A percentile compares a stretch with the other conserved stretches of the same genome.
phyloP scores from a whole-genome alignment of 2,329 filamentous ascomycete genomes.

The Cladorrhinum sp. region DNA sequence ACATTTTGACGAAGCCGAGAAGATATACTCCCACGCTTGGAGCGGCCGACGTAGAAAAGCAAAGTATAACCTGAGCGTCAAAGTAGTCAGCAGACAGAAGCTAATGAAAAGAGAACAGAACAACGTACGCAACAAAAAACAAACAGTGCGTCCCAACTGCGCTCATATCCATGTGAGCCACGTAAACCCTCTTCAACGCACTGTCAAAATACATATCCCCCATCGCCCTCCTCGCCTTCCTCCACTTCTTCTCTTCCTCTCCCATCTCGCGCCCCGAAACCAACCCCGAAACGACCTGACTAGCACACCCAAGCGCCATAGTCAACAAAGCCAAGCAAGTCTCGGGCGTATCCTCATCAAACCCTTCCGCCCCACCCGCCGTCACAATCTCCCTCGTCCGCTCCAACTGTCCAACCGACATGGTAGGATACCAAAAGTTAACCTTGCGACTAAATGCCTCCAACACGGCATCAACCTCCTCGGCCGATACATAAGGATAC shows the following conservation, averaged over 20 bases:
- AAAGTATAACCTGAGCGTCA: slow-evolving; percentile 42
- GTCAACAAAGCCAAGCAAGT: slow-evolving; percentile 45
- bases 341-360: slow-evolving; percentile 37
- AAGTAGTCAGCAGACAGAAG: neutral
- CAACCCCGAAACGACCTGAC: slow-evolving; percentile 36
- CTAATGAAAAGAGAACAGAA: neutral
- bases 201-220: slow-evolving; percentile 45
- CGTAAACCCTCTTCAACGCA: slow-evolving; percentile 44
- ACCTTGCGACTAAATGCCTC: slow-evolving; percentile 44
- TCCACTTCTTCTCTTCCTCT: slow-evolving; percentile 31
- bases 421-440: slow-evolving; percentile 54
- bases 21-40: slow-evolving; percentile 52
- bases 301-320: slow-evolving; percentile 47
- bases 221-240: slow-evolving; percentile 34
- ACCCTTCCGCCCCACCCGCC: slow-evolving; percentile 27
- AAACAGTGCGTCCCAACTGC: slow-evolving; percentile 47
- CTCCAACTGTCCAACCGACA: slow-evolving; percentile 40
- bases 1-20: slow-evolving; percentile 47
- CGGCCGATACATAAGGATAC: slow-evolving; percentile 41
- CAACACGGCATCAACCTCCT: slow-evolving; percentile 42
- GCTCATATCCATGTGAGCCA: slow-evolving; percentile 45
- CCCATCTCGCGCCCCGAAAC: neutral
- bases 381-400: slow-evolving; percentile 34
- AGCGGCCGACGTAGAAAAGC: slow-evolving; percentile 48
- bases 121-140: slow-evolving; percentile 47